Conservation (phyloP, 331 rosid species). For the Dryas integrifolia region DNA sequence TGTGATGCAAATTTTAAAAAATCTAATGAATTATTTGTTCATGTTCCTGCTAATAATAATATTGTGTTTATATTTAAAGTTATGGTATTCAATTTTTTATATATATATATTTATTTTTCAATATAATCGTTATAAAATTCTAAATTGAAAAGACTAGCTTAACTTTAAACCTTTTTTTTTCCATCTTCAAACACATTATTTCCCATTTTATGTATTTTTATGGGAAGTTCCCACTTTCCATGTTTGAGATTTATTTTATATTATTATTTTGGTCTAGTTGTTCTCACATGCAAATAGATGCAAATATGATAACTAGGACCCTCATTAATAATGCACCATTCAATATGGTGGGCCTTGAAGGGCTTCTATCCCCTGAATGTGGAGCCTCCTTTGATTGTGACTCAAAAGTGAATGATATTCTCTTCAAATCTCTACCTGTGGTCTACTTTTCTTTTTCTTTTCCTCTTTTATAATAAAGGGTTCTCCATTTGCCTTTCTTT, state of each 20-base stretch:
- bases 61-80: too few species aligned
- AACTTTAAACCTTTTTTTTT: too few species aligned
- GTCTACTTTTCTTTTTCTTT: neutral
- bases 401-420: conserved; percentile 27
- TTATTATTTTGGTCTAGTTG: neutral
- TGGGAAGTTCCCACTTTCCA: neutral
- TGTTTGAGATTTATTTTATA: neutral
- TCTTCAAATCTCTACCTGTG: conserved; percentile 15
- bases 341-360: conserved; percentile 27
- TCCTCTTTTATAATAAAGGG: neutral
- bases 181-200: too few species aligned
- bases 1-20: neutral
- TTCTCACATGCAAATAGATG: neutral
- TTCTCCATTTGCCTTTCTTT: neutral
- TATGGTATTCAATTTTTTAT: too few species aligned
- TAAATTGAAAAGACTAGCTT: too few species aligned
- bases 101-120: too few species aligned
- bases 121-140: too few species aligned
- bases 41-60: too few species aligned
- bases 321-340: neutral
- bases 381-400: conserved; percentile 7
- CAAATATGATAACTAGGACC: neutral
- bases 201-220: too few species aligned
- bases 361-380: conserved; percentile 27
- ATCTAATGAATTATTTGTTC: neutral